Evolutionary conservation across 768 basidiomycete genomes (phyloP), one percentile per base, ranked within the genome.

Genomic region (Mycena haematopus): DNA sequence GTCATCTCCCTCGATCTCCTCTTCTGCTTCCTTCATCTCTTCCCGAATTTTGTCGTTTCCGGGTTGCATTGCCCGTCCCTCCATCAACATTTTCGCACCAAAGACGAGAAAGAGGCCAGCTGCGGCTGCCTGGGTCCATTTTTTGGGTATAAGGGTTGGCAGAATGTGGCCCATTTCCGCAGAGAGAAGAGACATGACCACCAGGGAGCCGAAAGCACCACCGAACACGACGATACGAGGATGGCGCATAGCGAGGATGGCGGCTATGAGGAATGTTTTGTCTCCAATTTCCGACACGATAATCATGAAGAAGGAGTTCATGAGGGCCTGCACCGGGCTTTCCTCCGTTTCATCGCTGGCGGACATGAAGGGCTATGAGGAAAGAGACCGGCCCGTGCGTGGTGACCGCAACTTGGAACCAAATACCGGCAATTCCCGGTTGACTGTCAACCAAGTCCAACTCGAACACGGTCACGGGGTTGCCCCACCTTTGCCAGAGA

Each of bases 21-120:
- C 94, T 77, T 91, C 90, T n/a, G 93, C 91, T 78, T 99, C 96
- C 57, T 86, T 84, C 90, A 98, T 93, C 76, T 99, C 97, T 74
- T 98, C 96, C 70, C 88, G 77, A 17, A 97, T 90, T 76, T 95
- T 94, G 62, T 86, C 89, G 56, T 78, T 88, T 7, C 92, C 94
- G 0, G 79, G 77, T 57, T 85, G 80, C 93, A 99, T 98, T 65
- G 80, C 80, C 56, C 86, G 78, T 3, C 87, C 96, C 73, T 99
- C 96, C 72, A 88, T 77, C 57, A 94, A 71, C 94, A 99, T 96
- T 76, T 91, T 92, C 52, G 80, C 78, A 6, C 97, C 97, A 75
- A 99, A 99, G 1, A 92, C 85, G 47, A 98, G 74, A 78, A 99
- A 99, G 5, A 99, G 84, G 2, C 87, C 74, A 0, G 91, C 89